Percentiles rank a stretch among this genome's conserved stretches.
Evolutionary conservation across 2,329 filamentous ascomycete species (phyloP).

Genomic region (Xylariales sp.): DNA sequence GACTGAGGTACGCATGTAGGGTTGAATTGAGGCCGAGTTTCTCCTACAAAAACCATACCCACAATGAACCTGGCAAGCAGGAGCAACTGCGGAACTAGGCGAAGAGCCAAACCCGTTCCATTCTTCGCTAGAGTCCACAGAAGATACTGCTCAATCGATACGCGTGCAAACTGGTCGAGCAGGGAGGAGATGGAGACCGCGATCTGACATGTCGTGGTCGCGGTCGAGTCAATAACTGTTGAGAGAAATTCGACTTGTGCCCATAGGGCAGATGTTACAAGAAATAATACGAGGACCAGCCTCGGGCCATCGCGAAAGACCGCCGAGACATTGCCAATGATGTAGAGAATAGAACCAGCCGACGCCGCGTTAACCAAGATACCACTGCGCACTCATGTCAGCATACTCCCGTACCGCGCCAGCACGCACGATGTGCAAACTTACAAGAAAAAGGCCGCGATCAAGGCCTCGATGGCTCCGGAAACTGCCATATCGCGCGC

Average conservation of each 20-base stretch:
- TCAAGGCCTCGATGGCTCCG: conserved; percentile 41
- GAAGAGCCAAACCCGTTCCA: conserved; percentile 26
- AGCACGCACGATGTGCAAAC: conserved; percentile 27
- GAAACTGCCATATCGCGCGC: conserved; percentile 41
- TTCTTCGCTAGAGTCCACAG: conserved; percentile 44
- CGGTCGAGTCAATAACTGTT: conserved; percentile 39
- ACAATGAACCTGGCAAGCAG: conserved; percentile 45
- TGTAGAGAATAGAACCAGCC: conserved; percentile 39
- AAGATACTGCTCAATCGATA: conserved; percentile 49
- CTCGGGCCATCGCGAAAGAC: conserved; percentile 55
- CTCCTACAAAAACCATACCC: conserved; percentile 50
- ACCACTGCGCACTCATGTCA: conserved; percentile 32
- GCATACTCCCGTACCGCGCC: not conserved
- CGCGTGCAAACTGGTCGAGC: conserved; percentile 54
- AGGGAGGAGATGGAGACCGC: conserved; percentile 46
- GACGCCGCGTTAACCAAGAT: conserved; percentile 49
- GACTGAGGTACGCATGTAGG: conserved; percentile 48
- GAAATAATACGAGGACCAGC: conserved; percentile 58
- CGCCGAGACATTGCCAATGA: conserved; percentile 42
- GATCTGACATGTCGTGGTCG: conserved; percentile 44
- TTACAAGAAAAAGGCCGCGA: conserved; percentile 53
- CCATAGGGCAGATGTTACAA: conserved; percentile 48
- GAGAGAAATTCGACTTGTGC: conserved; percentile 47
- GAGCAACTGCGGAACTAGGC: conserved; percentile 40
- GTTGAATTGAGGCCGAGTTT: conserved; percentile 47